Conservation (phyloP, 345 rosid genomes). For the Lepidium sativum region DNA sequence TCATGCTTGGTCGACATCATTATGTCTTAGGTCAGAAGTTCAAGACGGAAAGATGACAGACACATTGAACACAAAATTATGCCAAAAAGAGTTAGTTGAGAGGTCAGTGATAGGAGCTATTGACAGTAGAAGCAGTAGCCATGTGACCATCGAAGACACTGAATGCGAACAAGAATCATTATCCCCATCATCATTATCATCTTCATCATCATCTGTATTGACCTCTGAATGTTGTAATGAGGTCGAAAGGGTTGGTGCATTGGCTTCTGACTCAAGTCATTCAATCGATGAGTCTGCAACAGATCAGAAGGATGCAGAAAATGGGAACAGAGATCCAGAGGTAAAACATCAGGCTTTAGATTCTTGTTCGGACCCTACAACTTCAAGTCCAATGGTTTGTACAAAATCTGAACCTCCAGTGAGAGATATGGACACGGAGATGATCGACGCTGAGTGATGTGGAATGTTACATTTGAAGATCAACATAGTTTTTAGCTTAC, state of each 20-base stretch:
- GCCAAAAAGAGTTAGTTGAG: slow-evolving; percentile 26
- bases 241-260: slow-evolving; percentile 2
- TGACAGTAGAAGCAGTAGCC: neutral
- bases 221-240: slow-evolving; percentile 6
- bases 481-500: slow-evolving; percentile 4
- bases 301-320: slow-evolving; percentile 1
- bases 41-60: slow-evolving; percentile 26
- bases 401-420: neutral
- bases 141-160: slow-evolving; percentile 16
- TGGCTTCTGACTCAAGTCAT: slow-evolving; percentile 16
- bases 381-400: neutral
- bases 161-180: slow-evolving; percentile 18
- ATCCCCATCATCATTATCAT: neutral
- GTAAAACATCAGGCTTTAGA: neutral
- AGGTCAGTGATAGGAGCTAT: neutral
- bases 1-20: slow-evolving; percentile 41
- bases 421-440: slow-evolving; percentile 8
- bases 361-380: neutral
- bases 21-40: slow-evolving; percentile 33
- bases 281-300: neutral
- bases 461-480: neutral
- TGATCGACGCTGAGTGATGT: slow-evolving; percentile 12
- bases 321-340: slow-evolving; percentile 1
- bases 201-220: neutral
- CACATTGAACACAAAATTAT: slow-evolving; percentile 17